These are phyloP conservation scores for Rusavskia elegans DNA, from an alignment of 495 filamentous ascomycete genomes.

Conservation along the genomic window DNA sequence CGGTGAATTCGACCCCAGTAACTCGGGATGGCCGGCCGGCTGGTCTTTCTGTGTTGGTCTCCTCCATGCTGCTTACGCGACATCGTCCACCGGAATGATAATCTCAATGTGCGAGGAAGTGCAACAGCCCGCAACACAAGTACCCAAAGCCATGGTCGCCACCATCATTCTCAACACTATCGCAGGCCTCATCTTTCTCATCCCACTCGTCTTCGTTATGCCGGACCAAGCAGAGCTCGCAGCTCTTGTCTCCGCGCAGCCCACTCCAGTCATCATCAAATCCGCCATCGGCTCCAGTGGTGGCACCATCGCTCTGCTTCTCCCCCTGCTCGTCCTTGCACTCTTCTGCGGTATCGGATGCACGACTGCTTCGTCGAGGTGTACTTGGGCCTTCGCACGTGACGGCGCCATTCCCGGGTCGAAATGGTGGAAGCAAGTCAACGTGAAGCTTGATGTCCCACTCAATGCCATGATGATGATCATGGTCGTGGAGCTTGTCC, in stretches of 20 bases:
- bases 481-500: conserved; percentile 13
- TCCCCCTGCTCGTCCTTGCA: conserved; percentile 52
- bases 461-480: conserved; percentile 23
- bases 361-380: conserved; percentile 41
- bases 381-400: conserved; percentile 44
- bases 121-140: conserved; percentile 25
- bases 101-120: conserved; percentile 37
- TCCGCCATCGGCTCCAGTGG: conserved; percentile 27
- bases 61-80: conserved; percentile 33
- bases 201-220: conserved; percentile 32
- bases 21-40: conserved; percentile 14
- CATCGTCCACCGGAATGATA: conserved; percentile 35
- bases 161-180: conserved; percentile 21
- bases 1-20: background rate
- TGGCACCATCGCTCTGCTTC: conserved; percentile 51
- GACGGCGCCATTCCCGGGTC: conserved; percentile 31
- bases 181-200: conserved; percentile 30
- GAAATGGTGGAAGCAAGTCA: conserved; percentile 18
- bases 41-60: conserved; percentile 38
- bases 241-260: conserved; percentile 23
- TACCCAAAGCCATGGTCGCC: conserved; percentile 29
- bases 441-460: conserved; percentile 19
- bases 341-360: conserved; percentile 49
- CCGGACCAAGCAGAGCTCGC: conserved; percentile 28
- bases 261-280: conserved; percentile 32